phyloP scores from a whole-genome alignment of 805 yeast species.

The Candida broadrunensis region DNA sequence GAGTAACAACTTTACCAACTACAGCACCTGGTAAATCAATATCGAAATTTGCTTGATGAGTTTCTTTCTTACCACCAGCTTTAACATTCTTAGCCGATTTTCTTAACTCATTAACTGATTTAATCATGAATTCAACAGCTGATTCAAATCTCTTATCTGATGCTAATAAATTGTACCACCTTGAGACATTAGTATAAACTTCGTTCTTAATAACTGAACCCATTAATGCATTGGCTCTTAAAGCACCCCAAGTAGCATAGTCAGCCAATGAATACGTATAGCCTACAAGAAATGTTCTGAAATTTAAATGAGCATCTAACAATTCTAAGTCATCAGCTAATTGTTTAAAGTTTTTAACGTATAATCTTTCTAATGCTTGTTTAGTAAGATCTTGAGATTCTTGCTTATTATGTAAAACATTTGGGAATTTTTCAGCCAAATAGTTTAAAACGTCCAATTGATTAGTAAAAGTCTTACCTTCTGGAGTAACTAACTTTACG shows the following conservation, averaged over 20 bases:
- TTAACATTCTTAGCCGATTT: slow-evolving; percentile 51
- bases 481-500: slow-evolving; percentile 40
- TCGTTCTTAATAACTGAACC: slow-evolving; percentile 86
- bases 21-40: slow-evolving; percentile 89
- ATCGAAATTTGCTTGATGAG: slow-evolving; percentile 92
- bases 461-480: slow-evolving; percentile 40
- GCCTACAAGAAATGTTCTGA: slow-evolving; percentile 76
- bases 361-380: slow-evolving; percentile 64
- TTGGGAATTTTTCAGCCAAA: slow-evolving; percentile 54
- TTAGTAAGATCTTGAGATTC: slow-evolving; percentile 61
- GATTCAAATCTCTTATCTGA: slow-evolving; percentile 65
- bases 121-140: slow-evolving; percentile 62
- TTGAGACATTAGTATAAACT: slow-evolving; percentile 78
- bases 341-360: slow-evolving; percentile 85
- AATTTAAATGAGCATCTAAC: slow-evolving; percentile 79
- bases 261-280: slow-evolving; percentile 72
- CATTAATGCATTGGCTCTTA: slow-evolving; percentile 90
- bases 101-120: slow-evolving; percentile 70
- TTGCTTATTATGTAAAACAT: slow-evolving; percentile 31
- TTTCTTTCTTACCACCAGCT: slow-evolving; percentile 69
- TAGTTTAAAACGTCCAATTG: slow-evolving; percentile 45
- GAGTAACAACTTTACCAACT: slow-evolving; percentile 93
- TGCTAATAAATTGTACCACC: slow-evolving; percentile 88
- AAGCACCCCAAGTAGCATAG: slow-evolving; percentile 87
- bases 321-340: slow-evolving; percentile 73